Conservation (phyloP, 352 stramenopile species). For the Thraustochytrium striatum region DNA sequence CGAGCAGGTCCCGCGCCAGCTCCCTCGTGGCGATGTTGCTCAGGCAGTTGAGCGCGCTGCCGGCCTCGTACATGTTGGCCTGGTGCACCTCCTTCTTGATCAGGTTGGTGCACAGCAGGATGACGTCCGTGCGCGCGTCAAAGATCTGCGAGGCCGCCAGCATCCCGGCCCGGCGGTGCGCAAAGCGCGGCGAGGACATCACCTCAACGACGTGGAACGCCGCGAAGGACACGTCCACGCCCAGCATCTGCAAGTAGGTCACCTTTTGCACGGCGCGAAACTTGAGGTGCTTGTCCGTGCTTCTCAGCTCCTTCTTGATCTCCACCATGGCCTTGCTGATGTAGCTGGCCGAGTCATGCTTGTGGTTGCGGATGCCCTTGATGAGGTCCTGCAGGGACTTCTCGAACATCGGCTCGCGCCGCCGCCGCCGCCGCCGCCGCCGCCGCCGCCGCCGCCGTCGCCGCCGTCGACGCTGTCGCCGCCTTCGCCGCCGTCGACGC, state of each 20-base stretch:
- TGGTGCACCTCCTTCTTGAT: slow-evolving; percentile 92
- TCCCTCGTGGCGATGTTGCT: slow-evolving; percentile 97
- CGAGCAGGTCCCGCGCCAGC: slow-evolving; percentile 84
- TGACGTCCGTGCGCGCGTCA: slow-evolving; percentile 84
- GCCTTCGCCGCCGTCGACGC: too few species aligned
- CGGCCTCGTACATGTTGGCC: slow-evolving; percentile 89
- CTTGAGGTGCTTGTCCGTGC: slow-evolving; percentile 92
- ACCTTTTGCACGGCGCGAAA: slow-evolving; percentile 93
- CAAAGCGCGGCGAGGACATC: slow-evolving; percentile 81
- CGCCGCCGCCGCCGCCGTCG: too few species aligned
- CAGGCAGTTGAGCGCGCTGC: slow-evolving; percentile 94
- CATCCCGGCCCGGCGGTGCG: slow-evolving; percentile 80
- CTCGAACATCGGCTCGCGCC: too few species aligned
- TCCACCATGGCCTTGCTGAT: slow-evolving; percentile 94
- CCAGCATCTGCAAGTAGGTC: slow-evolving; percentile 94
- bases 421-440: too few species aligned
- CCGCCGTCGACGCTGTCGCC: too few species aligned
- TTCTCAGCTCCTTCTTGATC: slow-evolving; percentile 95
- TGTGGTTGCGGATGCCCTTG: slow-evolving; percentile 94
- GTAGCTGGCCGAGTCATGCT: slow-evolving; percentile 89
- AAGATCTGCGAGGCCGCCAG: slow-evolving; percentile 79
- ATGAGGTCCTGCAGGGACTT: slow-evolving; percentile 97
- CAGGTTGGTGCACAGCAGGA: slow-evolving; percentile 96
- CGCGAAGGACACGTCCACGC: slow-evolving; percentile 96
- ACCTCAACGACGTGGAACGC: slow-evolving; percentile 97